Evolutionary conservation across 805 yeast genomes (phyloP), one percentile per base, ranked within the genome.

Genomic region (Pichia heedii): DNA sequence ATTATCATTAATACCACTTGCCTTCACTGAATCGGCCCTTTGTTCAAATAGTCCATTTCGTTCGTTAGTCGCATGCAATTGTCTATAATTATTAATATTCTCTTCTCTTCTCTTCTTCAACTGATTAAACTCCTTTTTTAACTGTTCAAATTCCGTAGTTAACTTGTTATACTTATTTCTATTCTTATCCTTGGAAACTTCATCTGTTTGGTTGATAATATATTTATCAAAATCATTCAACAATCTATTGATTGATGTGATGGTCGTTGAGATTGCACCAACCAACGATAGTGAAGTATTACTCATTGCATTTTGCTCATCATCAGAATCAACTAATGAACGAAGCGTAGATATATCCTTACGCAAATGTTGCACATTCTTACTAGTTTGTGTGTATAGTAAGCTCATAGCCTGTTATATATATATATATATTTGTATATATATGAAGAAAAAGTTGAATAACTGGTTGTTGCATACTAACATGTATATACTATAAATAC

Each of bases 301-400:
- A 9, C 12, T 26, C 2, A 34, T 9, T 16, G 5, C 12, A 3
- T 19, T 26, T 16, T 15, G 13, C 1, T 16, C 20, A 22, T 37
- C 33, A 1, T 94, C 74, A 4, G 79, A 71, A 15, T 76, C 70
- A 10, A 85, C 70, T 48, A 81, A 77, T 37, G 70, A 66, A 55
- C 81, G 89, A 51, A 90, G 81, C 41, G 68, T 63, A 18, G 73
- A 69, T 39, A 90, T 63, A 53, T 88, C 96, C 48, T 75, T 74
- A 46, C 79, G 74, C 41, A 90, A 65, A 22, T 79, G 70, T 54
- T 77, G 85, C 26, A 87, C 77, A 62, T 89, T 96, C 61, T 86
- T 87, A 43, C 84, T 71, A 9, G 95, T 96, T 61, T 86, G 95
- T 65, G 86, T 90, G 66, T 82, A 87, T 41, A 89, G 69, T 22